Conservation (phyloP, 225 moss, liverwort and hornwort species). For the Rhytidiadelphus loreus region DNA sequence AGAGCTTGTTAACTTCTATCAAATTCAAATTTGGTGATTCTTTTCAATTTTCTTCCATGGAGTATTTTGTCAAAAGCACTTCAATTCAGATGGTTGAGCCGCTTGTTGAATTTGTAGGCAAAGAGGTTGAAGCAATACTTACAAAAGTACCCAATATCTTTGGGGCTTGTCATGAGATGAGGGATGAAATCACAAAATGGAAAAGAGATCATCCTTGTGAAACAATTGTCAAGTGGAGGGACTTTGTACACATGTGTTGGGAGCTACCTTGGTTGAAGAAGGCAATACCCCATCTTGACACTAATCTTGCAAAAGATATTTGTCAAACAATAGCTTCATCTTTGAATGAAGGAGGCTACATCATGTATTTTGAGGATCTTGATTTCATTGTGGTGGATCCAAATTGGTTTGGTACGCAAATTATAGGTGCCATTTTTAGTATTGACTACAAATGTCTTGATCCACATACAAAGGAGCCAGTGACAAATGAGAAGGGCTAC, state of each 20-base stretch:
- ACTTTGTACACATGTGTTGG: neutral
- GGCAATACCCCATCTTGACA: fast-evolving
- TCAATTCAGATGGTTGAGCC: neutral
- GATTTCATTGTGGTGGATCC: neutral
- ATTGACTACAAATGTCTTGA: neutral
- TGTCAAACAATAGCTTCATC: neutral
- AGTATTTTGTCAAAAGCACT: neutral
- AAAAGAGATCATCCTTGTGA: neutral
- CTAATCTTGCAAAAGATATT: neutral
- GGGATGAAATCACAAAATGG: neutral
- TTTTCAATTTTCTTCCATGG: neutral
- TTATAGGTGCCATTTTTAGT: neutral
- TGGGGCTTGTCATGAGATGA: neutral
- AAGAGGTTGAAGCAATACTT: neutral
- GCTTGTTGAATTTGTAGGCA: neutral
- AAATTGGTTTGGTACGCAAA: neutral
- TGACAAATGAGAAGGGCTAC: neutral
- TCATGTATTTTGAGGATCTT: neutral
- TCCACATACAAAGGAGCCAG: fast-evolving
- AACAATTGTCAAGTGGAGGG: neutral
- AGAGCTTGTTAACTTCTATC: fast-evolving
- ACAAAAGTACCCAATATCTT: neutral
- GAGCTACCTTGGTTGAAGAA: too few species aligned
- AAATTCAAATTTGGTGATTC: neutral
- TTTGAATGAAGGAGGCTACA: neutral